Percentiles rank a stretch among this genome's conserved stretches.
phyloP scores from a whole-genome alignment of 306 rosid species.

The Comarum palustre region DNA sequence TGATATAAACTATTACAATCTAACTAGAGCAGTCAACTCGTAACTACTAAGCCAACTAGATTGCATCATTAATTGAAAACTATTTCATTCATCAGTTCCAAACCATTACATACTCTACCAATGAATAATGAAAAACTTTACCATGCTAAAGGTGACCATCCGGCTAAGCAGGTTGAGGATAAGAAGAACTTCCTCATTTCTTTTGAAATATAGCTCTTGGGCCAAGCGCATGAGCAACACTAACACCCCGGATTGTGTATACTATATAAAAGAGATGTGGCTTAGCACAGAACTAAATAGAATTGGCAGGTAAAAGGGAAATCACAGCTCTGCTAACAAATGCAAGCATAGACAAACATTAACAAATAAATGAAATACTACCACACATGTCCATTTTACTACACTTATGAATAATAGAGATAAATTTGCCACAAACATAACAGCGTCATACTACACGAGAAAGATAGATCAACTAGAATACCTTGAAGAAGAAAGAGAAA shows the following conservation, averaged over 20 bases:
- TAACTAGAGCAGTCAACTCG: neutral
- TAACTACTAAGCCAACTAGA: neutral
- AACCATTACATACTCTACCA: conserved; percentile 2
- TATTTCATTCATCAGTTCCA: neutral
- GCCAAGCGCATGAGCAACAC: conserved; percentile 76
- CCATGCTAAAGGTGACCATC: conserved; percentile 73
- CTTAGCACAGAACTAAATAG: conserved; percentile 17
- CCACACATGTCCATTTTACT: neutral
- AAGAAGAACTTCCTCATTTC: conserved; percentile 55
- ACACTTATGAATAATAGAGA: neutral
- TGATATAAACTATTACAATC: neutral
- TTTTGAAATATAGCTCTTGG: conserved; percentile 55
- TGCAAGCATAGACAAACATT: neutral
- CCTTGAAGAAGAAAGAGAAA: neutral
- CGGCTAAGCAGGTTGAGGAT: conserved; percentile 79
- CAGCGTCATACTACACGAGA: neutral
- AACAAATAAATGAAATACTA: neutral
- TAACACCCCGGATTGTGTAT: conserved; percentile 65
- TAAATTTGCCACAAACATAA: neutral
- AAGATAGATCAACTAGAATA: neutral
- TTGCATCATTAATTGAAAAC: neutral
- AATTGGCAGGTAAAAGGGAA: neutral
- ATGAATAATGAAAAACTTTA: conserved; percentile 25
- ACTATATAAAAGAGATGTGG: conserved; percentile 40
- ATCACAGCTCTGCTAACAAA: neutral